Conservation (phyloP, 352 stramenopile genomes). For the Phytophthora pseudosyringae region DNA sequence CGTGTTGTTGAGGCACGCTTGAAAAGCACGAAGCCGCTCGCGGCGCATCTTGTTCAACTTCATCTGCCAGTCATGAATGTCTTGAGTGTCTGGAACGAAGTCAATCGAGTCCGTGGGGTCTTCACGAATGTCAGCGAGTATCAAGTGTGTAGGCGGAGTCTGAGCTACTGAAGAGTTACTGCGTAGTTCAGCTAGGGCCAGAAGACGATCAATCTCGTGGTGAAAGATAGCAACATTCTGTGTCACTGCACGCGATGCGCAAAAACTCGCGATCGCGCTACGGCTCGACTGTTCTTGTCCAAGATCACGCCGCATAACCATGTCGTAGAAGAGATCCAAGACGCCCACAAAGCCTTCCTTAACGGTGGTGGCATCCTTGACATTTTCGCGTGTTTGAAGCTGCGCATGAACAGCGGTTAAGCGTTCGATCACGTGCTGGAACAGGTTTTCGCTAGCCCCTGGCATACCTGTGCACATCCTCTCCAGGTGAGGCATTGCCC, state of each 20-base stretch:
- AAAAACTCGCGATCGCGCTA: conserved; percentile 24
- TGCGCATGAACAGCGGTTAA: conserved; percentile 15
- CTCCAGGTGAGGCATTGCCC: conserved; percentile 24
- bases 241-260: conserved; percentile 24
- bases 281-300: conserved; percentile 22
- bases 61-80: conserved; percentile 28
- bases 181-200: conserved; percentile 22
- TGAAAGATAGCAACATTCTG: conserved; percentile 32
- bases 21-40: conserved; percentile 29
- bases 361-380: conserved; percentile 18
- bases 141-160: conserved; percentile 9
- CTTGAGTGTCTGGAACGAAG: neutral
- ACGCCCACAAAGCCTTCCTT: conserved; percentile 30
- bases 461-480: conserved; percentile 8
- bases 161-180: conserved; percentile 2
- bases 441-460: conserved; percentile 12
- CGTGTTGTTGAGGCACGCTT: conserved; percentile 21
- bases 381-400: conserved; percentile 12
- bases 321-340: conserved; percentile 28
- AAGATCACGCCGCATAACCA: conserved; percentile 23
- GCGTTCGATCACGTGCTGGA: conserved; percentile 21
- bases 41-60: conserved; percentile 29
- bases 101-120: conserved; percentile 17
- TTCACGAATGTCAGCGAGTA: conserved; percentile 25
- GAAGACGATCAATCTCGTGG: conserved; percentile 33